Evolutionary conservation across 352 stramenopile species (phyloP).

Genomic region (Pythium aristosporum): DNA sequence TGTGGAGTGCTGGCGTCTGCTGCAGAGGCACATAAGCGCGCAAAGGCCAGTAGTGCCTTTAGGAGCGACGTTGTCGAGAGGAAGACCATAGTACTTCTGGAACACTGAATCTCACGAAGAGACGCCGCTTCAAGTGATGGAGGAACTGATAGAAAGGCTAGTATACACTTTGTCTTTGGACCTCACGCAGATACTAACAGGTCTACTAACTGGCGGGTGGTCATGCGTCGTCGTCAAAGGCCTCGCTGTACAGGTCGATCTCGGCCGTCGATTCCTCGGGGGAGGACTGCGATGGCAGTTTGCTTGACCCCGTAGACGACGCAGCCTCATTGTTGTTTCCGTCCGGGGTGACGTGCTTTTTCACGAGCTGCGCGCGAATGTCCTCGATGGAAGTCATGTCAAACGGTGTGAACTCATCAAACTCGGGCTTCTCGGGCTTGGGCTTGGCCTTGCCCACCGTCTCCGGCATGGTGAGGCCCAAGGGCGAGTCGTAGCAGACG

Average conservation of each 20-base stretch:
- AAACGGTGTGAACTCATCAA: slow-evolving; percentile 36
- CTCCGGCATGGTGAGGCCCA: slow-evolving; percentile 24
- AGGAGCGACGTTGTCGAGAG: not conserved
- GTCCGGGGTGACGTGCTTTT: slow-evolving; percentile 41
- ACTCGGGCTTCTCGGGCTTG: slow-evolving; percentile 19
- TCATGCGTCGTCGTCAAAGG: slow-evolving; percentile 20
- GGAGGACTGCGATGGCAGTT: slow-evolving; percentile 10
- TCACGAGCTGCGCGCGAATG: slow-evolving; percentile 55
- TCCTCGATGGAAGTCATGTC: slow-evolving; percentile 54
- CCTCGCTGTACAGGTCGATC: slow-evolving; percentile 19
- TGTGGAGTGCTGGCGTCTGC: not conserved
- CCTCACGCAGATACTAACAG: not conserved
- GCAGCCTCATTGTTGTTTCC: slow-evolving; percentile 20
- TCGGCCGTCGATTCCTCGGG: slow-evolving; percentile 16
- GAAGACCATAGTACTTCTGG: not conserved
- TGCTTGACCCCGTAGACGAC: slow-evolving; percentile 6
- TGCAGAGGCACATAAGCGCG: not conserved
- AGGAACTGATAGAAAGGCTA: not conserved
- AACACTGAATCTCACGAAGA: not conserved
- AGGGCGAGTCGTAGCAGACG: slow-evolving; percentile 26
- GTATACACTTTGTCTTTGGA: slow-evolving; percentile 9
- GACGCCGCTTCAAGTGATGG: not conserved
- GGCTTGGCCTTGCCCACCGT: slow-evolving; percentile 11
- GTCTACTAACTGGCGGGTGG: not conserved
- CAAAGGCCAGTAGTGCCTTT: not conserved